A percentile compares a stretch with the other conserved stretches of the same genome.
Evolutionary conservation across 2,329 filamentous ascomycete genomes (phyloP).

Genomic region (Colletotrichum caudatum): DNA sequence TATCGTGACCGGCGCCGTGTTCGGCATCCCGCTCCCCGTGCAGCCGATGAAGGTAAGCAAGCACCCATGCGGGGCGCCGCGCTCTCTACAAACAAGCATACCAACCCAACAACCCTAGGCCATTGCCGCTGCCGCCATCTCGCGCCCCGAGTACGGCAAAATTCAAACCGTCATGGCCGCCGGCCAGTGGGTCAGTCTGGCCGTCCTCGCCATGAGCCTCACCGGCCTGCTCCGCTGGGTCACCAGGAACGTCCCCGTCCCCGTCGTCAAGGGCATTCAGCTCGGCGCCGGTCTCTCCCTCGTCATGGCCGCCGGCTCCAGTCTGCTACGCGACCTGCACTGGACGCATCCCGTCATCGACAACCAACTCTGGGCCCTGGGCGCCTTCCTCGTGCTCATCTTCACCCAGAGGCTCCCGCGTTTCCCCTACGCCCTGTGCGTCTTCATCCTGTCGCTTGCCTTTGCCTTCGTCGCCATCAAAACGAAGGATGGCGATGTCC

Average conservation of each 20-base stretch:
- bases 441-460: conserved; percentile 76
- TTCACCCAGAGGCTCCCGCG: conserved; percentile 72
- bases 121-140: conserved; percentile 91
- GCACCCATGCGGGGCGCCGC: neutral
- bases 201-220: conserved; percentile 80
- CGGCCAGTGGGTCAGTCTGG: conserved; percentile 76
- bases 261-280: conserved; percentile 95
- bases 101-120: conserved; percentile 61
- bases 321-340: conserved; percentile 73
- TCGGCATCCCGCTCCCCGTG: conserved; percentile 90
- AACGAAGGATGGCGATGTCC: conserved; percentile 42
- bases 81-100: neutral
- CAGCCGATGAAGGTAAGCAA: conserved; percentile 79
- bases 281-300: conserved; percentile 90
- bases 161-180: conserved; percentile 80
- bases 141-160: conserved; percentile 65
- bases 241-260: conserved; percentile 80
- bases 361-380: conserved; percentile 82
- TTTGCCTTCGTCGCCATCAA: conserved; percentile 66
- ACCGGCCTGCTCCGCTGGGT: conserved; percentile 84
- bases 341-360: conserved; percentile 80
- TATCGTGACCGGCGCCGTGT: conserved; percentile 81
- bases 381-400: conserved; percentile 78
- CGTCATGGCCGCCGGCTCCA: conserved; percentile 79
- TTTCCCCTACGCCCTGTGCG: conserved; percentile 81